A percentile compares a stretch with the other conserved stretches of the same genome.
Evolutionary conservation across 768 basidiomycete genomes (phyloP).

Genomic region (Termitomyces sp.): DNA sequence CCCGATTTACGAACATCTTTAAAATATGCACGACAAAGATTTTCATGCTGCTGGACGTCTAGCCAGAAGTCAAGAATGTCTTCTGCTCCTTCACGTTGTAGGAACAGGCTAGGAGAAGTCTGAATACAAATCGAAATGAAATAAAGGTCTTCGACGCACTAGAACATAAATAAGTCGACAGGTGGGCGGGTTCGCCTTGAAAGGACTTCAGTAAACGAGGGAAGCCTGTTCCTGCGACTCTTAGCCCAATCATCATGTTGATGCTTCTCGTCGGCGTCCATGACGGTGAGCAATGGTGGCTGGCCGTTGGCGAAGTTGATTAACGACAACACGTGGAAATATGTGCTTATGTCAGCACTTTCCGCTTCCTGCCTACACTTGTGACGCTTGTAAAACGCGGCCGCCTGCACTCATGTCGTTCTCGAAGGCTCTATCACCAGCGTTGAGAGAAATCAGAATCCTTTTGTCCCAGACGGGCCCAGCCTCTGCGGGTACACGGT

Average conservation of each 20-base stretch:
- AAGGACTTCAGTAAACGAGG: constrained; percentile 89
- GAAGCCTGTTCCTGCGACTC: constrained; percentile 69
- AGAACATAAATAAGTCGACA: constrained; percentile 98
- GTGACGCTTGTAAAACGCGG: background rate
- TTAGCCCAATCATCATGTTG: constrained; percentile 71
- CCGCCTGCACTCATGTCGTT: constrained; percentile 45
- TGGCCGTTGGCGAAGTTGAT: constrained; percentile 28
- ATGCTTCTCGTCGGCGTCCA: constrained; percentile 55
- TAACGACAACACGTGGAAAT: constrained; percentile 12
- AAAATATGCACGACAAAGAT: constrained; percentile 97
- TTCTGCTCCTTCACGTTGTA: constrained; percentile 93
- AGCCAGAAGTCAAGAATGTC: constrained; percentile 99
- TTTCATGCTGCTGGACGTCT: constrained; percentile 98
- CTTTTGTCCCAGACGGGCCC: constrained; percentile 73
- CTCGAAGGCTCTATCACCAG: constrained; percentile 69
- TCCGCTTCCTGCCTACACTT: constrained; percentile 4
- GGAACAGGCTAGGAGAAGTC: constrained; percentile 62
- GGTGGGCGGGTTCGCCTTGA: constrained; percentile 88
- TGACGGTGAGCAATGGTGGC: constrained; percentile 18
- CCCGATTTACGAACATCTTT: constrained; percentile 97
- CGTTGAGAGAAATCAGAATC: constrained; percentile 75
- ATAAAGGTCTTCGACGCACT: constrained; percentile 53
- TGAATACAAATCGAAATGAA: background rate
- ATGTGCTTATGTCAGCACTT: constrained; percentile 30
- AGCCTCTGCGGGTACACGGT: constrained; percentile 81